Evolutionary conservation across 2,329 filamentous ascomycete genomes (phyloP).

Genomic region (Fonsecaea monophora): DNA sequence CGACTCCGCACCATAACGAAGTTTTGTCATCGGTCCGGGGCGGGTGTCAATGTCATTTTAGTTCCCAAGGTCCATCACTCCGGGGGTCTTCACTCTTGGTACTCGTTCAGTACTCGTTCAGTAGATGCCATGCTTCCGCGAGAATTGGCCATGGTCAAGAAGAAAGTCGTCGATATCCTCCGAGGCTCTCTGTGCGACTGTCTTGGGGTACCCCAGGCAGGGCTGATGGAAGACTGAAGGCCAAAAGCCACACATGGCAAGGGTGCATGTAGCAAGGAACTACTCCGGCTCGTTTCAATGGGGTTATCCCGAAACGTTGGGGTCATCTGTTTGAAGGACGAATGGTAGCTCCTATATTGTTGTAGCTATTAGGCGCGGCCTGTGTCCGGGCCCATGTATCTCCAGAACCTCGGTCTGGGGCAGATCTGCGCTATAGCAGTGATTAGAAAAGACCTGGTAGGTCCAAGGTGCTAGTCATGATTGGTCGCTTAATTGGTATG

Average conservation of each 20-base stretch:
- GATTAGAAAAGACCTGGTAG: background rate
- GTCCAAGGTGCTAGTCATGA: background rate
- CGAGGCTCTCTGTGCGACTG: no score
- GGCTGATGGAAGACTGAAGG: background rate
- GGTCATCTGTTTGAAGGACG: background rate
- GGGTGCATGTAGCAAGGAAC: background rate
- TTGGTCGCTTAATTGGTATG: background rate
- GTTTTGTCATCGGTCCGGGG: background rate
- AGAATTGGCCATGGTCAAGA: no score
- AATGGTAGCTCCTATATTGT: no score
- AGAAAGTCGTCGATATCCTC: no score
- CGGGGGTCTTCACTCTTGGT: no score
- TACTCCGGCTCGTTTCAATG: background rate
- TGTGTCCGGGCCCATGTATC: background rate
- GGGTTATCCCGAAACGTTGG: slow-evolving; percentile 4
- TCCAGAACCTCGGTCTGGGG: background rate
- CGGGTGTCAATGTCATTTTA: background rate
- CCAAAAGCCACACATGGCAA: background rate
- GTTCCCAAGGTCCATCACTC: background rate
- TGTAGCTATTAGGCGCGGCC: background rate
- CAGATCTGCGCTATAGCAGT: background rate
- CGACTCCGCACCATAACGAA: background rate
- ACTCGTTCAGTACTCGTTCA: no score
- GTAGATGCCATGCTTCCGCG: no score
- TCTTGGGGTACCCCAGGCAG: no score